A percentile compares a stretch with the other conserved stretches of the same genome.
These are phyloP conservation scores for Penicillium desertorum DNA, from an alignment of 495 filamentous ascomycete genomes.

Conservation along the genomic window DNA sequence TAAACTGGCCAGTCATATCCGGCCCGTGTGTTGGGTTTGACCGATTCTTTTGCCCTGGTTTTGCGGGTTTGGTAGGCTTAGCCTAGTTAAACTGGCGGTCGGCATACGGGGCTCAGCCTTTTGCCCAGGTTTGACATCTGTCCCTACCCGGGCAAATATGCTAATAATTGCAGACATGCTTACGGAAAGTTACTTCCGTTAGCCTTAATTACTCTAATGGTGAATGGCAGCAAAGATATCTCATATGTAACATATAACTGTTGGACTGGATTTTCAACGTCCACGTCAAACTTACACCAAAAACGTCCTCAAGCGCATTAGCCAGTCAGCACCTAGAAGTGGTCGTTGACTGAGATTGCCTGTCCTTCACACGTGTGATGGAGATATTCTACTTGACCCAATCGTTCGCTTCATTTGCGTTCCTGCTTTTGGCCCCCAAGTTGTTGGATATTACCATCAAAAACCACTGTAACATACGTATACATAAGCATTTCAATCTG, in stretches of 20 bases:
- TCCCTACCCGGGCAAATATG: conserved; percentile 1
- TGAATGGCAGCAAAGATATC: not conserved
- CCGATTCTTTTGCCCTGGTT: conserved; percentile 8
- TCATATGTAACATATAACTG: not conserved
- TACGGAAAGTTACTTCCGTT: not conserved
- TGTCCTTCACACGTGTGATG: conserved; percentile 13
- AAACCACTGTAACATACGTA: not conserved
- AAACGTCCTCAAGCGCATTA: not conserved
- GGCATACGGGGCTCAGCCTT: not conserved
- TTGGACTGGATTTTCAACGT: conserved; percentile 5
- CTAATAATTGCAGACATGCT: not conserved
- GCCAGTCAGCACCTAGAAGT: conserved; percentile 17
- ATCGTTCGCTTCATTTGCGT: not conserved
- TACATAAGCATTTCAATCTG: not conserved
- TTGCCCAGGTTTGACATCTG: not conserved
- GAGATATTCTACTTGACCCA: not conserved
- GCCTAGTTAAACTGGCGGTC: conserved; percentile 9
- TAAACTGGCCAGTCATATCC: no score
- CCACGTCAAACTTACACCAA: conserved; percentile 1
- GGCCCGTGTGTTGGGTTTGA: conserved; percentile 4
- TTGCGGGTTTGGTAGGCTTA: not conserved
- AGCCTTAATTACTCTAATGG: not conserved
- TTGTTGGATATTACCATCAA: not conserved
- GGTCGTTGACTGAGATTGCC: not conserved
- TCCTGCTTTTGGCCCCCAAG: conserved; percentile 8